Base-by-base conservation (phyloP, 2,329 filamentous ascomycete species). In the Sporothrix luriei region DNA sequence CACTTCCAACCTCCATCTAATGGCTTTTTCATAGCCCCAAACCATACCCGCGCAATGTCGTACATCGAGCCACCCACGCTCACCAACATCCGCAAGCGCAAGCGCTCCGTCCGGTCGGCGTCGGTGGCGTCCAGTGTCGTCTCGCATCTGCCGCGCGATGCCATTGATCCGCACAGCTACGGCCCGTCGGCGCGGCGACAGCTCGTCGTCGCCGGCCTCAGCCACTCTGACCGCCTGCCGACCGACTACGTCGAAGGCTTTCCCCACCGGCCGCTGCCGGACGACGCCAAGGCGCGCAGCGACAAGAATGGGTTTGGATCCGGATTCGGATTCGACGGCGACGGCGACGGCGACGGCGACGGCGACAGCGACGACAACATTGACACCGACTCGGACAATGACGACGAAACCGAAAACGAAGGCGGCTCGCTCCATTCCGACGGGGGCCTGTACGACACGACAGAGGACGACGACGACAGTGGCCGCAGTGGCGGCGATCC, bases 121-220 rank as follows among this genome's bases (percentile, higher is more conserved):
- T 68, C 69, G 1, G 62, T 69, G 24, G 54, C 51, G 10, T 29
- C 75, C 26, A 66, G 71, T 51, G 59, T 67, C 29, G 54, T 73
- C 48, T 73, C 74, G 52, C 73, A 72, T 21, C 75, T 78, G 16
- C 78, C 78, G 0, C 71, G 74, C 16, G 77, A 78, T 61, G 75
- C 79, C 68, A 84, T 85, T 75, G 87, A 88, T 74, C 85, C 86
- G 1, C 80, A 84, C 74, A 87, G 85, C 74, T 83, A 88, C 73
- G 79, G 82, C 1, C 84, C 84, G 0, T 76, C 79, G 65, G 82
- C 83, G 48, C 82, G 87, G 65, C 78, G 76, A 57, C 87, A 89
- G 74, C 83, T 88, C 68, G 76, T 79, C 38, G 74, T 84, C 2
- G 87, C 87, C 3, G 87, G 87, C 4, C 77, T 88, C 46, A 76